These are phyloP conservation scores for Alternaria brassicicola DNA, from an alignment of 2,329 filamentous ascomycete species.

Conservation along the genomic window DNA sequence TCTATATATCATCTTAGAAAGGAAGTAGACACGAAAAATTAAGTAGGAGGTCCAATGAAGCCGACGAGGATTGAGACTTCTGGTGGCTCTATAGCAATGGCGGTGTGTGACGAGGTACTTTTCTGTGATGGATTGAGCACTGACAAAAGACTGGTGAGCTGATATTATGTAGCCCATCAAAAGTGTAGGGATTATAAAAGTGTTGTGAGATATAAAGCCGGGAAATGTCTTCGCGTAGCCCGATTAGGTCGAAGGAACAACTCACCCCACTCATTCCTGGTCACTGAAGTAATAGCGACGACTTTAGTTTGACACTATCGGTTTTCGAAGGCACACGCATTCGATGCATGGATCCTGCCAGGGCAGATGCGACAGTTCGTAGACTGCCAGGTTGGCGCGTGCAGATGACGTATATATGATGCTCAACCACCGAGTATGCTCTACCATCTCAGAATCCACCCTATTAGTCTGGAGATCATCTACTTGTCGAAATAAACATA, in stretches of 20 bases:
- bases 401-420: conserved; percentile 7
- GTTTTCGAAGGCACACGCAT: not conserved
- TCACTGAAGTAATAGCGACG: not conserved
- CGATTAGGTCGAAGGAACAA: not conserved
- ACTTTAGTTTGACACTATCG: not conserved
- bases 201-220: not conserved
- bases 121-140: too few relatives aligned
- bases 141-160: too few relatives aligned
- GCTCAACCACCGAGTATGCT: not conserved
- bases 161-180: too few relatives aligned
- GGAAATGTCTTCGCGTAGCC: too few relatives aligned
- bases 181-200: not conserved
- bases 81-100: too few relatives aligned
- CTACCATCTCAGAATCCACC: not conserved
- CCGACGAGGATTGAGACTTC: too few relatives aligned
- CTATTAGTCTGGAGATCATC: not conserved
- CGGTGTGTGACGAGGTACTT: too few relatives aligned
- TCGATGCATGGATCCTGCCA: not conserved
- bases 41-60: too few relatives aligned
- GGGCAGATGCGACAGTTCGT: not conserved
- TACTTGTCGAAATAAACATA: not conserved
- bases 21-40: not conserved
- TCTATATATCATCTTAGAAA: too few relatives aligned
- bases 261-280: not conserved
- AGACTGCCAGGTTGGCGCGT: not conserved